Conservation (phyloP, 108 stramenopile genomes). For the Cyclotella baltica region DNA sequence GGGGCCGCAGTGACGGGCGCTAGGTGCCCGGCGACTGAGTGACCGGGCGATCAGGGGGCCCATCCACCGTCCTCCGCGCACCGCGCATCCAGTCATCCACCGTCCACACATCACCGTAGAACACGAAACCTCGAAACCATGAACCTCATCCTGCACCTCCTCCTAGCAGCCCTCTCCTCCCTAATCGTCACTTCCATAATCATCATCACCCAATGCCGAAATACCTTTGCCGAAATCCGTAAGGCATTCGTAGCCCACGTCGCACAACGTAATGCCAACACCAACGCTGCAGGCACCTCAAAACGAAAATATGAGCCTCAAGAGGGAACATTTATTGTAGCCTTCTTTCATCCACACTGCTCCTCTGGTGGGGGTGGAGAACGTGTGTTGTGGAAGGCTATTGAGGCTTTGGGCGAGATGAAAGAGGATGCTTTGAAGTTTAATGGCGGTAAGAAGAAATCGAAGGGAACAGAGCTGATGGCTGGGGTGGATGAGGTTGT, state of each 20-base stretch:
- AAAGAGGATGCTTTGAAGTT: conserved; percentile 37
- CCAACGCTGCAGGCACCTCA: not conserved
- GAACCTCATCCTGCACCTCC: not conserved
- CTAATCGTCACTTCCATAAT: not conserved
- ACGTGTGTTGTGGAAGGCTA: conserved; percentile 96
- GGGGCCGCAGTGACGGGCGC: no score
- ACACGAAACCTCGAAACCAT: no score
- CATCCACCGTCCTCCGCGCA: no score
- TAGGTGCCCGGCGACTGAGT: no score
- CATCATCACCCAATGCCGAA: conserved; percentile 20
- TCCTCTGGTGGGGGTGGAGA: conserved; percentile 97
- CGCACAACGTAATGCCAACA: not conserved
- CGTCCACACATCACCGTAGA: no score
- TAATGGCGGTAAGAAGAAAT: conserved; percentile 20
- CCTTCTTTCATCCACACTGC: conserved; percentile 91
- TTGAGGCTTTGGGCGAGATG: conserved; percentile 75
- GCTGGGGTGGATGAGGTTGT: not conserved
- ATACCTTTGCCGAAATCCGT: conserved; percentile 7
- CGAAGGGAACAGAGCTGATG: not conserved
- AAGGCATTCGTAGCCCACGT: conserved; percentile 4
- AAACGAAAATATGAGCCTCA: no score
- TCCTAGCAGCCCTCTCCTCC: not conserved
- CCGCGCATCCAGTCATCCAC: no score
- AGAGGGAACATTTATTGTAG: conserved; percentile 42
- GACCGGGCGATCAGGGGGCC: no score